Percentiles rank a stretch among this genome's conserved stretches.
phyloP scores from a whole-genome alignment of 768 basidiomycete genomes.

The Austroboletus eburneus region DNA sequence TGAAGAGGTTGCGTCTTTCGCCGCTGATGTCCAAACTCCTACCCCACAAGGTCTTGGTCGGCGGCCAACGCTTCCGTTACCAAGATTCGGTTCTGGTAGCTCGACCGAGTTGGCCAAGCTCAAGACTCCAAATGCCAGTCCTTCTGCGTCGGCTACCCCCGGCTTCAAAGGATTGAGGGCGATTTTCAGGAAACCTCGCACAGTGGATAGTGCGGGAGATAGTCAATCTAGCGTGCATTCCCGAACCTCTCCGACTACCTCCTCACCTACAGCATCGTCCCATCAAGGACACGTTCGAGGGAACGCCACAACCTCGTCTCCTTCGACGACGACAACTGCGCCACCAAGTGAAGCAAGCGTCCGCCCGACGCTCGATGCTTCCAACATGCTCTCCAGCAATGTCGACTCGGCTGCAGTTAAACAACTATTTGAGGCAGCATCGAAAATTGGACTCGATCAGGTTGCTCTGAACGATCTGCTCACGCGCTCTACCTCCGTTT shows the following conservation, averaged over 20 bases:
- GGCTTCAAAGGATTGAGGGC: constrained; percentile 80
- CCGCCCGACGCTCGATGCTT: constrained; percentile 24
- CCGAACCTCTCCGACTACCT: constrained; percentile 30
- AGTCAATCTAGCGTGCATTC: constrained; percentile 30
- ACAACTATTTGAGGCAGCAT: constrained; percentile 74
- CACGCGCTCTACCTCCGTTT: constrained; percentile 65
- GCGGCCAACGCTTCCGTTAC: constrained; percentile 47
- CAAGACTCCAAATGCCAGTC: constrained; percentile 53
- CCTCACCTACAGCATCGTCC: constrained; percentile 32
- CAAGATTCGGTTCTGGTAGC: constrained; percentile 34
- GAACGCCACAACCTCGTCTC: constrained; percentile 26
- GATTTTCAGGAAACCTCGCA: constrained; percentile 52
- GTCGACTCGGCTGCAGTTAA: constrained; percentile 53
- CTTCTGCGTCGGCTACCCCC: constrained; percentile 69
- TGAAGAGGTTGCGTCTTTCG: constrained; percentile 46
- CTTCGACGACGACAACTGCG: constrained; percentile 5
- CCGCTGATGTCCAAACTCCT: constrained; percentile 35
- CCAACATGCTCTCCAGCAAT: constrained; percentile 22
- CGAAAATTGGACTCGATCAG: constrained; percentile 71
- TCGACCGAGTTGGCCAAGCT: constrained; percentile 50
- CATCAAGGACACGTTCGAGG: constrained; percentile 32
- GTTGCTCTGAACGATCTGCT: constrained; percentile 66
- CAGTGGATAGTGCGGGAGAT: constrained; percentile 23
- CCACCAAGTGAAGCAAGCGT: constrained; percentile 12
- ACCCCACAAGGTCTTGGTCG: constrained; percentile 36